Evolutionary conservation across 768 basidiomycete genomes (phyloP).

Genomic region (Pleurotus tuoliensis): DNA sequence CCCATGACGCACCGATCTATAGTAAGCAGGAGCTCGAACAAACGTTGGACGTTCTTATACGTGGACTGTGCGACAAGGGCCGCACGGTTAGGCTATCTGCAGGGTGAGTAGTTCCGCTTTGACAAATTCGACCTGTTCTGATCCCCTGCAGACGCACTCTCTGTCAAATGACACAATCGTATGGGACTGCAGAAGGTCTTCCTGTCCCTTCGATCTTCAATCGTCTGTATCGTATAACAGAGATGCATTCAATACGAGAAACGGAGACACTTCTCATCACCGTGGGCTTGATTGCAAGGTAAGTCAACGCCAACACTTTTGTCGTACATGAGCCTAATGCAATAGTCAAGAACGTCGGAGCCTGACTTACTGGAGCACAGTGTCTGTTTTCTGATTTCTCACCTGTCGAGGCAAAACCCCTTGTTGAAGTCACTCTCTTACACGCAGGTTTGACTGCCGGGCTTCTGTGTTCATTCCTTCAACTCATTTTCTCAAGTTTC

Average conservation of each 20-base stretch:
- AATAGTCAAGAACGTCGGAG: constrained; percentile 34
- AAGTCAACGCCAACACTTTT: not conserved
- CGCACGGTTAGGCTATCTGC: constrained; percentile 61
- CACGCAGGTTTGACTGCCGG: constrained; percentile 48
- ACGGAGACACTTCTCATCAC: constrained; percentile 66
- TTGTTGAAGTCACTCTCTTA: constrained; percentile 66
- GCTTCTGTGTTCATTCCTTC: constrained; percentile 3
- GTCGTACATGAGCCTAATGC: not conserved
- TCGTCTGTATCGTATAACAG: constrained; percentile 45
- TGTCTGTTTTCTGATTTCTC: constrained; percentile 59
- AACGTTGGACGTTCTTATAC: constrained; percentile 35
- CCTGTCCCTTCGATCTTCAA: constrained; percentile 28
- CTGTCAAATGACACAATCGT: constrained; percentile 41
- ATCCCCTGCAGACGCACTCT: constrained; percentile 39
- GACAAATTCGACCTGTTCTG: not conserved
- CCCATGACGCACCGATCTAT: constrained; percentile 34
- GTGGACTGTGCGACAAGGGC: constrained; percentile 49
- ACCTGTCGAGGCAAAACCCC: constrained; percentile 64
- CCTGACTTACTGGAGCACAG: constrained; percentile 55
- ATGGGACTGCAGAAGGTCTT: constrained; percentile 22
- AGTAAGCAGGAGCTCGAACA: constrained; percentile 26
- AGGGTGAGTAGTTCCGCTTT: constrained; percentile 45
- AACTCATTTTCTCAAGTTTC: constrained; percentile 33
- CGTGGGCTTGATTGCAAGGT: constrained; percentile 56
- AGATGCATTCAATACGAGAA: constrained; percentile 38